Evolutionary conservation across 257 asterid species (phyloP).

Genomic region (Salvia miltiorrhiza): DNA sequence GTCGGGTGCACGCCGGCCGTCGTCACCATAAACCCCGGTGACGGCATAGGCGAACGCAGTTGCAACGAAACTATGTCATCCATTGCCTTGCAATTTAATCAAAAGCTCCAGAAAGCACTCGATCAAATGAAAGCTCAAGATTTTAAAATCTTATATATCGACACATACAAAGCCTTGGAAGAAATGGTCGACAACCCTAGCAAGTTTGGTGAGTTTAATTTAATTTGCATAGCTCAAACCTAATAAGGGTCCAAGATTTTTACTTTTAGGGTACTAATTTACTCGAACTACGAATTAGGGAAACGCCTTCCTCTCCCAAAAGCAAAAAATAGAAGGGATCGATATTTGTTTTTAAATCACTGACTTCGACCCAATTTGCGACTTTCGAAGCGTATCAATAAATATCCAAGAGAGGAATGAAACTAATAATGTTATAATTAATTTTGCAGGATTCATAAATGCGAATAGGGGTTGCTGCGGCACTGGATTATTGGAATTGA

Average conservation of each 20-base stretch:
- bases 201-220: conserved; percentile 31
- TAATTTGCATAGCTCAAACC: too few species aligned
- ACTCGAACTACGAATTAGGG: too few species aligned
- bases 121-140: not conserved
- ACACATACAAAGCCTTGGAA: conserved; percentile 32
- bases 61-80: conserved; percentile 35
- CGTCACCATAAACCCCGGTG: conserved; percentile 28
- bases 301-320: too few species aligned
- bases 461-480: conserved; percentile 59
- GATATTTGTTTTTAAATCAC: too few species aligned
- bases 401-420: too few species aligned
- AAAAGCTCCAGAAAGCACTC: conserved; percentile 26
- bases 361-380: too few species aligned
- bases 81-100: conserved; percentile 39
- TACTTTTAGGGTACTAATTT: too few species aligned
- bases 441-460: conserved; percentile 45
- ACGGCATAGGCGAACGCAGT: conserved; percentile 10
- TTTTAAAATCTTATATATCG: conserved; percentile 29
- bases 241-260: too few species aligned
- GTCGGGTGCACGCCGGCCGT: conserved; percentile 59
- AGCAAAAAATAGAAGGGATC: too few species aligned
- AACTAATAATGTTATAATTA: too few species aligned
- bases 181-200: conserved; percentile 32
- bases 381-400: too few species aligned
- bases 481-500: conserved; percentile 44